These are phyloP conservation scores for Leucosporidium creatinivorum DNA, from an alignment of 768 basidiomycete species.

Conservation along the genomic window DNA sequence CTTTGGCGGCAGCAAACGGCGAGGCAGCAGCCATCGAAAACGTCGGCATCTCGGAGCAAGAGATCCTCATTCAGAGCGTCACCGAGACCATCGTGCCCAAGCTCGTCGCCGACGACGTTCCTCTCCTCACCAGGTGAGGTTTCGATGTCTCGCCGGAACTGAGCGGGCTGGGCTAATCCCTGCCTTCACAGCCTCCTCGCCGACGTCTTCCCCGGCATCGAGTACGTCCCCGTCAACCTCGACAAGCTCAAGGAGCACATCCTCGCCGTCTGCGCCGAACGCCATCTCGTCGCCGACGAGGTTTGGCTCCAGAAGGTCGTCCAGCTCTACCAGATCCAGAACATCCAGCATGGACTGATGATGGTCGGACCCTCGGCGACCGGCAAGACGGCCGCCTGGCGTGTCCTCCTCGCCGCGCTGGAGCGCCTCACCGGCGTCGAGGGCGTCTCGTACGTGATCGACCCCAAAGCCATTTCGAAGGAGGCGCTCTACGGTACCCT, in stretches of 20 bases:
- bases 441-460: conserved; percentile 91
- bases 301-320: conserved; percentile 92
- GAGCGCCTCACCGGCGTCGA: conserved; percentile 86
- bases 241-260: conserved; percentile 80
- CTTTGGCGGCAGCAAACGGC: conserved; percentile 39
- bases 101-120: conserved; percentile 92
- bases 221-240: conserved; percentile 81
- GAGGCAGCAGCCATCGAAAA: conserved; percentile 36
- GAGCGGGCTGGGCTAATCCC: background rate
- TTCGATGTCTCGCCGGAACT: background rate
- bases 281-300: conserved; percentile 75
- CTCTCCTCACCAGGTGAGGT: conserved; percentile 75
- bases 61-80: conserved; percentile 95
- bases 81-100: conserved; percentile 98
- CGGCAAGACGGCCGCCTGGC: conserved; percentile 97
- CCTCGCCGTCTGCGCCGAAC: conserved; percentile 73
- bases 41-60: conserved; percentile 73
- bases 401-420: conserved; percentile 79
- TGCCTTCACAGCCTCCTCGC: conserved; percentile 61
- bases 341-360: conserved; percentile 99
- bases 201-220: conserved; percentile 95
- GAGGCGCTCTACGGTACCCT: conserved; percentile 95
- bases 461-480: conserved; percentile 98
- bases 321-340: conserved; percentile 97
- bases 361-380: conserved; percentile 98